Conservation (phyloP, 306 rosid species). For the Vicia faba region DNA sequence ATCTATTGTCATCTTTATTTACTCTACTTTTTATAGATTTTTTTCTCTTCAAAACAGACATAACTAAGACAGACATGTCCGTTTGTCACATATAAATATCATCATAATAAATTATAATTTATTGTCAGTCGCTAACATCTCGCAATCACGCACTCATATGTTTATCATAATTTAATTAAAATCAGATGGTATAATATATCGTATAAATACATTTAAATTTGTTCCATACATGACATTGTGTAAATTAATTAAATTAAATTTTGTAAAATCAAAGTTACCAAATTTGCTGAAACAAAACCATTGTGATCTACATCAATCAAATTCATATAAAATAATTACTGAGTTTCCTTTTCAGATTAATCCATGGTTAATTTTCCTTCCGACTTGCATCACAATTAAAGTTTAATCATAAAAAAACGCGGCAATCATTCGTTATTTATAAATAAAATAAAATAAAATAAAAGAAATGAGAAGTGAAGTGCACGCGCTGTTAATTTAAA, state of each 20-base stretch:
- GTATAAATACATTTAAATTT: neutral
- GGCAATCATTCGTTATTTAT: neutral
- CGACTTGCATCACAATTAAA: neutral
- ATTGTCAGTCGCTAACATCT: no score
- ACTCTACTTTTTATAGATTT: no score
- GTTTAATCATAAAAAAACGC: neutral
- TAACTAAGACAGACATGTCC: no score
- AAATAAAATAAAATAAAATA: neutral
- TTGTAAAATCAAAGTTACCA: neutral
- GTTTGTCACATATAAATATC: no score
- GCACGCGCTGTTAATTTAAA: constrained; percentile 33
- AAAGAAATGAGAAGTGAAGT: neutral
- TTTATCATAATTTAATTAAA: no score
- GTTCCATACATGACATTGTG: constrained; percentile 14
- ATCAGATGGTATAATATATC: no score
- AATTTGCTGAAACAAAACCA: constrained; percentile 25
- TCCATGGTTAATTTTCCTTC: neutral
- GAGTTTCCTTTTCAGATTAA: neutral
- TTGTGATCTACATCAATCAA: constrained; percentile 13
- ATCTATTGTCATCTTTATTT: no score
- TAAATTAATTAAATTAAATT: neutral
- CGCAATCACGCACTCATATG: no score
- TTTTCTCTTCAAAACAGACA: no score
- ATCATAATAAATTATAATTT: no score
- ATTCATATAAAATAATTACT: neutral